Percentiles rank a stretch among this genome's conserved stretches.
Conservation (phyloP, 129 eudicot genomes). For the Oenanthe sinensis region DNA sequence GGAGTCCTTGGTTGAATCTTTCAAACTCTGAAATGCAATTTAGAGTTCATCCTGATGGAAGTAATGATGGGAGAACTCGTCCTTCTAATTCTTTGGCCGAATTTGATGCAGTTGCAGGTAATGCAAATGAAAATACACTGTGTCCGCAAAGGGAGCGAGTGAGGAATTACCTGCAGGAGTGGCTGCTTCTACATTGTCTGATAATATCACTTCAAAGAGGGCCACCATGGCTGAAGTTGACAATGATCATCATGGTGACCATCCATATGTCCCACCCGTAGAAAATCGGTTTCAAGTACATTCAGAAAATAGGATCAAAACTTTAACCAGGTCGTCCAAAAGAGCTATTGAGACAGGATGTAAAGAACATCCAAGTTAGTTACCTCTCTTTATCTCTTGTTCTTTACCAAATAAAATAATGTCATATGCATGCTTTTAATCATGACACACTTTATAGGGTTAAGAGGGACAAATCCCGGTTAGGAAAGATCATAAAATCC, state of each 20-base stretch:
- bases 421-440: background rate
- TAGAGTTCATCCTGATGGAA: conserved; percentile 4
- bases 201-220: background rate
- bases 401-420: background rate
- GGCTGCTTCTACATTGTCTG: background rate
- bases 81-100: background rate
- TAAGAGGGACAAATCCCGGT: background rate
- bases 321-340: background rate
- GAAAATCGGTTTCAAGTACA: background rate
- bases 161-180: background rate
- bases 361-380: conserved; percentile 23
- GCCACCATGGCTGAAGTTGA: background rate
- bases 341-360: background rate
- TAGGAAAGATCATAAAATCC: background rate
- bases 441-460: background rate
- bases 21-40: conserved; percentile 20
- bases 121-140: conserved; percentile 2
- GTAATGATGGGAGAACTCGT: background rate
- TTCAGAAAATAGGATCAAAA: background rate
- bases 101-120: conserved; percentile 2
- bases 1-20: conserved; percentile 23
- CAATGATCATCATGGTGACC: background rate
- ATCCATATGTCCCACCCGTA: background rate
- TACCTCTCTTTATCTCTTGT: background rate
- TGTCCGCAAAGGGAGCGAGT: background rate